Percentiles rank a stretch among this genome's conserved stretches.
Evolutionary conservation across 805 yeast species (phyloP).

Genomic region (Sugiyamaella smithiae): DNA sequence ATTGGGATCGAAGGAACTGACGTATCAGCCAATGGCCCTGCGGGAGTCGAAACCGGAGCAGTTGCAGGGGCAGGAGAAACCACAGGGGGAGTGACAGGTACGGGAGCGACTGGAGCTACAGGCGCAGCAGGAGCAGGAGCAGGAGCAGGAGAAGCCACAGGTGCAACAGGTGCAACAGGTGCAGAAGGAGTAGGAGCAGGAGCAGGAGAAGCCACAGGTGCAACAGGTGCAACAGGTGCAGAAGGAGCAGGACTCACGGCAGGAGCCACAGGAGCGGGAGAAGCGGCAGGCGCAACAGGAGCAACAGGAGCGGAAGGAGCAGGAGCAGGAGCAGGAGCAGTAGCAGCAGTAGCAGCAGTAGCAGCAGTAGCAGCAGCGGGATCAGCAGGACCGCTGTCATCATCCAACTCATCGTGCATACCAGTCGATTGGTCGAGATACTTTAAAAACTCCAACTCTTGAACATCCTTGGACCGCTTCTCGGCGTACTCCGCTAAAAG

Average conservation of each 20-base stretch:
- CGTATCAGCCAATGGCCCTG: background rate
- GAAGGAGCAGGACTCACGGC: background rate
- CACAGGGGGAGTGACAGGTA: background rate
- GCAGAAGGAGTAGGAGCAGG: background rate
- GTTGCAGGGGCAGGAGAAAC: slow-evolving; percentile 8
- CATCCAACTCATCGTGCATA: slow-evolving; percentile 1
- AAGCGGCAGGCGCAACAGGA: background rate
- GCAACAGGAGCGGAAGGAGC: slow-evolving; percentile 10
- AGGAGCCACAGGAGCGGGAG: background rate
- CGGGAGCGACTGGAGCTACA: background rate
- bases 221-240: background rate
- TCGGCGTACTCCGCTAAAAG: slow-evolving; percentile 9
- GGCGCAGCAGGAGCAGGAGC: background rate
- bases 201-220: background rate
- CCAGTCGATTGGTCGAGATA: slow-evolving; percentile 8
- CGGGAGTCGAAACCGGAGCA: slow-evolving; percentile 13
- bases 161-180: slow-evolving; percentile 5
- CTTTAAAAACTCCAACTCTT: slow-evolving; percentile 9
- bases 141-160: slow-evolving; percentile 6
- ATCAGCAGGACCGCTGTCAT: background rate
- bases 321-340: background rate
- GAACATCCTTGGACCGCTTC: slow-evolving; percentile 3
- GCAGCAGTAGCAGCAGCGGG: background rate
- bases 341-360: background rate
- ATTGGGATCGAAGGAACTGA: background rate